A percentile compares a stretch with the other conserved stretches of the same genome.
Conservation (phyloP, 768 basidiomycete genomes). For the Lactifluus echinatus region DNA sequence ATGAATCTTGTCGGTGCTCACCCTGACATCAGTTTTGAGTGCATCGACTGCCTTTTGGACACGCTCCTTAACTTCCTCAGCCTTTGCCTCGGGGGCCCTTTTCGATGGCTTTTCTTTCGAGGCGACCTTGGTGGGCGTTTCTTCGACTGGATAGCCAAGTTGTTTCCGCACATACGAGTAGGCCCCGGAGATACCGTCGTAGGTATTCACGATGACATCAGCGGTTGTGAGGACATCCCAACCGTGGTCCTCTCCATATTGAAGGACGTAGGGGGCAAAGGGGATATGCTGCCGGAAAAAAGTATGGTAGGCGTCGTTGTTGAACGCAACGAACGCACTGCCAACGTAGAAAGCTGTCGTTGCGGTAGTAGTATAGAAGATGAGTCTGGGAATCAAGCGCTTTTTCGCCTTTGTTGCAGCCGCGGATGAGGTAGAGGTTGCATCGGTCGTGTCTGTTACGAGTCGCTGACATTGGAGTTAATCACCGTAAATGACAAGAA, state of each 20-base stretch:
- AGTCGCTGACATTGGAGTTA: slow-evolving; percentile 40
- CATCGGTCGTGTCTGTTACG: slow-evolving; percentile 39
- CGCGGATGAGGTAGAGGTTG: slow-evolving; percentile 27
- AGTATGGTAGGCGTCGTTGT: slow-evolving; percentile 73
- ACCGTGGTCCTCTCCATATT: slow-evolving; percentile 68
- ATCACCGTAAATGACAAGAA: slow-evolving; percentile 1
- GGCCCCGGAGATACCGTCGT: slow-evolving; percentile 39
- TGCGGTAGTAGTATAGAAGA: slow-evolving; percentile 60
- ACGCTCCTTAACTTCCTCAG: slow-evolving; percentile 38
- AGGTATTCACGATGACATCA: slow-evolving; percentile 46
- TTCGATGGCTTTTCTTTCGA: background rate
- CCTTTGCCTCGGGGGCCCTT: slow-evolving; percentile 26
- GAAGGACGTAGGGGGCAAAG: slow-evolving; percentile 64
- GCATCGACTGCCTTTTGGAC: slow-evolving; percentile 36
- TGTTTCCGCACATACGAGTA: slow-evolving; percentile 46
- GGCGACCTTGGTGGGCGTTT: background rate
- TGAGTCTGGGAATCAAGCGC: slow-evolving; percentile 45
- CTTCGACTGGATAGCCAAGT: slow-evolving; percentile 31
- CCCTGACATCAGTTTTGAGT: slow-evolving; percentile 43
- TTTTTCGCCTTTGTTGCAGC: slow-evolving; percentile 43
- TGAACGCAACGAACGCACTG: slow-evolving; percentile 71
- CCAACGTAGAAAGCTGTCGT: slow-evolving; percentile 75
- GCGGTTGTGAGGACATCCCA: slow-evolving; percentile 71
- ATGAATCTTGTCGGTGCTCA: slow-evolving; percentile 27
- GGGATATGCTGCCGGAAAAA: slow-evolving; percentile 80